Percentiles rank a stretch among this genome's conserved stretches.
Conservation (phyloP, 2,329 filamentous ascomycete genomes). For the Pseudogymnoascus sp. region DNA sequence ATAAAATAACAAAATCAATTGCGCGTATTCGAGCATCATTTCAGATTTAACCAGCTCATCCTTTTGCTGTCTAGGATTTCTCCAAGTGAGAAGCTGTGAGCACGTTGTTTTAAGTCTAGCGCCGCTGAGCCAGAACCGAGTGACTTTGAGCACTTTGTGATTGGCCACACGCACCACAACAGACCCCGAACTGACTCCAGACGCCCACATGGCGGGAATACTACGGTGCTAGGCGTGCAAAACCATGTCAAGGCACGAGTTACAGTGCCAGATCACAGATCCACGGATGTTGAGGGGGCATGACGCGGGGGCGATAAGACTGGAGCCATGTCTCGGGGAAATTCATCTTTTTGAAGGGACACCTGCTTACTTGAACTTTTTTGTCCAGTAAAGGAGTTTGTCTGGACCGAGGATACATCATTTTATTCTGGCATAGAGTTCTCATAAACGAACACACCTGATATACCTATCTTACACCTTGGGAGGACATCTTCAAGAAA, state of each 20-base stretch:
- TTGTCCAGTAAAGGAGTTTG: too few species aligned
- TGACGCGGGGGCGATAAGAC: not conserved
- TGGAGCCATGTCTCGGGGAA: not conserved
- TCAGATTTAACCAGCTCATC: not conserved
- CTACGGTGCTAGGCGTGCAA: not conserved
- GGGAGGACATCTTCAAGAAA: not conserved
- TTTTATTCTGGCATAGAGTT: too few species aligned
- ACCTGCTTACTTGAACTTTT: not conserved
- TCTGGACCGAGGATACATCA: too few species aligned
- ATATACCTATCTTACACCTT: not conserved
- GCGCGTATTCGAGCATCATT: not conserved
- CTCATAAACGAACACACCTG: not conserved
- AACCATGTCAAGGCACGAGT: not conserved
- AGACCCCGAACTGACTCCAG: not conserved
- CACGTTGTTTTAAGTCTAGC: not conserved
- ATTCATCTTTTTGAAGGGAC: too few species aligned
- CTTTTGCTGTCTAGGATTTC: not conserved
- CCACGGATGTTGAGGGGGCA: not conserved
- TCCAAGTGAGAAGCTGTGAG: not conserved
- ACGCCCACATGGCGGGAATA: not conserved
- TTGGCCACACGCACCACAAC: not conserved
- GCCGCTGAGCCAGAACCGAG: not conserved
- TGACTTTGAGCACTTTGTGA: not conserved
- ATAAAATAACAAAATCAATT: not conserved
- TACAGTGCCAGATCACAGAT: not conserved